These are phyloP conservation scores for Candida nemodendra DNA, from an alignment of 805 yeast genomes.

Conservation along the genomic window DNA sequence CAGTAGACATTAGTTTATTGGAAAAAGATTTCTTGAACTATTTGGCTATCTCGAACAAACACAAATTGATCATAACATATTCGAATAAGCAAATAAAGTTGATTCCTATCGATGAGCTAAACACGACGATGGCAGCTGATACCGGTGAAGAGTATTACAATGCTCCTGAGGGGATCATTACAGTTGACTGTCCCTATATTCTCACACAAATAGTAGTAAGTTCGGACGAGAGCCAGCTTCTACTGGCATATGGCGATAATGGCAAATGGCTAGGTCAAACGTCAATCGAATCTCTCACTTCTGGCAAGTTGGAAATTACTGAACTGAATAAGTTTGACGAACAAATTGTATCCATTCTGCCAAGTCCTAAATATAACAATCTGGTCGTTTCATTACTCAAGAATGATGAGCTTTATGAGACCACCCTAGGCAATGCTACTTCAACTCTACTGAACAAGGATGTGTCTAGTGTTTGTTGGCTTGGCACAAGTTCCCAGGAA, in stretches of 20 bases:
- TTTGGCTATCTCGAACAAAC: constrained; percentile 21
- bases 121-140: constrained; percentile 15
- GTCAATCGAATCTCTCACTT: constrained; percentile 2
- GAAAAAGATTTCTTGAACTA: constrained; percentile 13
- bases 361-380: constrained; percentile 7
- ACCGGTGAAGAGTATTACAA: constrained; percentile 8
- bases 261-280: constrained; percentile 4
- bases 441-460: constrained; percentile 2
- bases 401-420: constrained; percentile 11
- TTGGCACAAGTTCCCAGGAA: constrained; percentile 1
- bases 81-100: constrained; percentile 18
- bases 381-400: constrained; percentile 8
- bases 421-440: constrained; percentile 1
- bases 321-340: constrained; percentile 1
- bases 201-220: constrained; percentile 23
- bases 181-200: not conserved
- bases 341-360: constrained; percentile 1
- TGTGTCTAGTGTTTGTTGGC: constrained; percentile 13
- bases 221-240: constrained; percentile 20
- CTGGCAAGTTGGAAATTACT: constrained; percentile 1
- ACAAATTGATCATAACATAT: constrained; percentile 22
- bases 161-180: constrained; percentile 2
- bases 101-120: constrained; percentile 16
- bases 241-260: constrained; percentile 14
- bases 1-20: constrained; percentile 3